Evolutionary conservation across 129 eudicot genomes (phyloP).

Genomic region (Smallanthus sonchifolius): DNA sequence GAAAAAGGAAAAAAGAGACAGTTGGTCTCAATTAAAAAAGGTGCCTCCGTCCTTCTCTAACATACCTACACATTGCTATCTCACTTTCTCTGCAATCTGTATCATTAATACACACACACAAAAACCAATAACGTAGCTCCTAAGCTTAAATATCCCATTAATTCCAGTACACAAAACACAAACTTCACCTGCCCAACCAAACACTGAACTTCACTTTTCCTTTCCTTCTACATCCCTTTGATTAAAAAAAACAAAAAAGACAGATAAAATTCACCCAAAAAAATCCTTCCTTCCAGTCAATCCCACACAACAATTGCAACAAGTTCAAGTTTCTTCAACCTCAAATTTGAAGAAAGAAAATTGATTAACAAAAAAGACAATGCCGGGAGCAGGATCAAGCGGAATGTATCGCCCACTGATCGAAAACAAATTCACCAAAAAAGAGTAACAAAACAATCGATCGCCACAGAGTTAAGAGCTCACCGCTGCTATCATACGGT

Average conservation of each 20-base stretch:
- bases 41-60: not conserved
- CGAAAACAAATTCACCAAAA: conserved; percentile 12
- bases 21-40: too few relatives aligned
- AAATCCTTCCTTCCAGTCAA: not conserved
- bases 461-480: conserved; percentile 18
- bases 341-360: conserved; percentile 2
- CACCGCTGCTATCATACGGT: conserved; percentile 78
- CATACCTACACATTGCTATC: not conserved
- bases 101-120: not conserved
- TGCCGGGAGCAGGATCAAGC: conserved; percentile 1
- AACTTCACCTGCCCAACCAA: conserved; percentile 3
- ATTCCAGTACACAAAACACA: not conserved
- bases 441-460: not conserved
- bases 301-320: not conserved
- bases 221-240: too few relatives aligned
- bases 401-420: conserved; percentile 3
- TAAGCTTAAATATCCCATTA: not conserved
- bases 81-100: conserved; percentile 6
- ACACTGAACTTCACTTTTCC: too few relatives aligned
- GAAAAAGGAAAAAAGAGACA: not conserved
- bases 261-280: not conserved
- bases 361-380: conserved; percentile 6
- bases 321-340: not conserved
- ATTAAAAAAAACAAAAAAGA: too few relatives aligned
- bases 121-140: not conserved